Base-by-base conservation (phyloP, 1,284 basidiomycete genomes). In the Tremellales sp. region DNA sequence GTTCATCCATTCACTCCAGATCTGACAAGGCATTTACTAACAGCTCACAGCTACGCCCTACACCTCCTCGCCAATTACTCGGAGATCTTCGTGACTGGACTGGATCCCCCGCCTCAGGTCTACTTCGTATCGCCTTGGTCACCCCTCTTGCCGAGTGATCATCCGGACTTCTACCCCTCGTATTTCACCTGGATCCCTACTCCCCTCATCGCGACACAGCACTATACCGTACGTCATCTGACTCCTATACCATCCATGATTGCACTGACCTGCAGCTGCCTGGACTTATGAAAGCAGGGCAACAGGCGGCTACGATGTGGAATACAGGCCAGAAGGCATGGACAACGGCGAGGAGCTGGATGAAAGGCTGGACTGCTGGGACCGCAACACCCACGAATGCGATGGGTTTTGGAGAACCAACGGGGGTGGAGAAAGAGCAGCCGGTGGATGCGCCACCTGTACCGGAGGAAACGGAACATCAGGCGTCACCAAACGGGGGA, bases 51-150 rank as follows among this genome's bases (percentile, higher is more conserved):
- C 54, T 64, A 65, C 46, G 60, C 67, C 4, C 60, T 72, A 1
- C 62, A 64, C 19, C 63, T 73, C 11, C 53, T 72, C 11, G 57
- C 59, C 0, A 29, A 64, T 13, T 56, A 70, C 31, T 51, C 65
- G 0, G 45, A 47, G 12, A 36, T 51, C 25, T 68, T 73, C 46
- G 22, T 46, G 5, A 56, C 58, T 1, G 49, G 46, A 13, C 58
- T 65, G 13, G 29, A 55, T 7, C 60, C 66, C 2, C 65, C 65
- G 21, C 70, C 70, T 0, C 43, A 22, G 5, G 31, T 72, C 1
- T 73, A 67, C 50, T 52, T 70, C 19, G 49, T 73, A 3, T 62
- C 71, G 0, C 69, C 71, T 1, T 73, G 71, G 71, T 64, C 64
- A 8, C 69, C 71, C 1, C 58, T 65, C 2, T 47, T 71, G 12